Conservation (phyloP, 495 filamentous ascomycete species). For the Neurospora sp. region DNA sequence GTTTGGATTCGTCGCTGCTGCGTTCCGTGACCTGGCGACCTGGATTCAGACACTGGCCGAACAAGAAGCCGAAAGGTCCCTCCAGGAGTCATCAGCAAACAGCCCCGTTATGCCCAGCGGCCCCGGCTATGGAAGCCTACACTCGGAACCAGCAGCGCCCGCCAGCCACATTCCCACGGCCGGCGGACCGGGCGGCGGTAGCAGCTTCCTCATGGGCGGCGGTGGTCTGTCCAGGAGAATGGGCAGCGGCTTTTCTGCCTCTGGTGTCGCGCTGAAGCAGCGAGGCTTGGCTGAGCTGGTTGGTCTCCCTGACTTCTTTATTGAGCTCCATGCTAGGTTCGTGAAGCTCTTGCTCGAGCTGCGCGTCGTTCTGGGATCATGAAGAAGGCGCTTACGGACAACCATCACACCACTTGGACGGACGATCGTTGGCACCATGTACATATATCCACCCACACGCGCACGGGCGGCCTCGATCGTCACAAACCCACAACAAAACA, state of each 20-base stretch:
- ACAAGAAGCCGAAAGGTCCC: constrained; percentile 45
- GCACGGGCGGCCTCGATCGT: background rate
- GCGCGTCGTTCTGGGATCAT: constrained; percentile 38
- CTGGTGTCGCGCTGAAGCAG: constrained; percentile 47
- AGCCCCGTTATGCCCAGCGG: constrained; percentile 17
- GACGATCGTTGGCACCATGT: background rate
- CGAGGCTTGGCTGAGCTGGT: constrained; percentile 78
- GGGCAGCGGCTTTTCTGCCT: constrained; percentile 28
- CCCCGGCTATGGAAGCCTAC: constrained; percentile 20
- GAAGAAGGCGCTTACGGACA: background rate
- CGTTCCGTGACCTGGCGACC: constrained; percentile 67
- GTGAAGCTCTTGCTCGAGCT: constrained; percentile 62
- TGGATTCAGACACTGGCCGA: constrained; percentile 55
- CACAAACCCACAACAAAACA: background rate
- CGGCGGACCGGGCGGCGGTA: constrained; percentile 10
- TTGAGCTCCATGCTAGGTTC: constrained; percentile 74
- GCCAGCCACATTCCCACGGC: constrained; percentile 1
- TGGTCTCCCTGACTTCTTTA: constrained; percentile 78
- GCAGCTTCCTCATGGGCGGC: constrained; percentile 37
- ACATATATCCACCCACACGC: background rate
- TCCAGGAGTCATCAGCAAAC: constrained; percentile 27
- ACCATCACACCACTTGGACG: background rate
- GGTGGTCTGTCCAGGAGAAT: constrained; percentile 28
- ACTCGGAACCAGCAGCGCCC: constrained; percentile 12
- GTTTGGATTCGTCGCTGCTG: constrained; percentile 60